These are phyloP conservation scores for Picea engelmannii DNA, from an alignment of 83 land plant species.

Conservation along the genomic window DNA sequence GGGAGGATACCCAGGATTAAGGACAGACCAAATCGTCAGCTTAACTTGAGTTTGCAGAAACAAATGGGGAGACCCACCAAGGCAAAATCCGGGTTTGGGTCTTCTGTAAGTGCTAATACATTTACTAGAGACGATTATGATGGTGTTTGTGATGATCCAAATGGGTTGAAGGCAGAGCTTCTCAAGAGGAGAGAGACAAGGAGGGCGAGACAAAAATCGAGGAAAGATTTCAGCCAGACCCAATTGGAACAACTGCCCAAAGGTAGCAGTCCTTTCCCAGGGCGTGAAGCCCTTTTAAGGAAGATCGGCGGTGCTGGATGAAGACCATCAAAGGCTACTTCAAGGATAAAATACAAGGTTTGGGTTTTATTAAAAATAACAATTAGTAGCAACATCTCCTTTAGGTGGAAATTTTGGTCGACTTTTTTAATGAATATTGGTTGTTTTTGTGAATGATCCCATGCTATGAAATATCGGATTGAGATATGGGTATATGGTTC, in stretches of 20 bases:
- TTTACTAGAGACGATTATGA: background rate
- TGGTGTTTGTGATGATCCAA: background rate
- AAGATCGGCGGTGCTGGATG: slow-evolving; percentile 12
- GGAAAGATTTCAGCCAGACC: background rate
- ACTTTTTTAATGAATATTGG: no score
- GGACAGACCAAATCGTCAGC: background rate
- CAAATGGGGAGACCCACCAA: background rate
- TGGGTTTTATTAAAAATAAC: no score
- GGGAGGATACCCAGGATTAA: slow-evolving; percentile 64
- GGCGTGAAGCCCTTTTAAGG: slow-evolving; percentile 30
- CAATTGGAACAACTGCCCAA: background rate
- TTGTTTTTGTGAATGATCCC: no score
- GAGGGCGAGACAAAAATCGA: slow-evolving; percentile 24
- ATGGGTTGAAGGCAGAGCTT: background rate
- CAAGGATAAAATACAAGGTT: no score
- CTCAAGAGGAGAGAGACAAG: slow-evolving; percentile 26
- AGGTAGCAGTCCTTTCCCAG: slow-evolving; percentile 25
- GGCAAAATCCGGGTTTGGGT: no score
- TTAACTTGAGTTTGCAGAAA: background rate
- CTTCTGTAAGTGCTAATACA: background rate
- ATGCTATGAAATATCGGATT: no score
- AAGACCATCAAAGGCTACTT: no score
- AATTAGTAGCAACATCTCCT: no score
- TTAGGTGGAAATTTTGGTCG: no score
- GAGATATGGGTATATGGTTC: no score